Evolutionary conservation across 225 moss, liverwort and hornwort genomes (phyloP).

Genomic region (Bryoerythrophyllum caledonicum): DNA sequence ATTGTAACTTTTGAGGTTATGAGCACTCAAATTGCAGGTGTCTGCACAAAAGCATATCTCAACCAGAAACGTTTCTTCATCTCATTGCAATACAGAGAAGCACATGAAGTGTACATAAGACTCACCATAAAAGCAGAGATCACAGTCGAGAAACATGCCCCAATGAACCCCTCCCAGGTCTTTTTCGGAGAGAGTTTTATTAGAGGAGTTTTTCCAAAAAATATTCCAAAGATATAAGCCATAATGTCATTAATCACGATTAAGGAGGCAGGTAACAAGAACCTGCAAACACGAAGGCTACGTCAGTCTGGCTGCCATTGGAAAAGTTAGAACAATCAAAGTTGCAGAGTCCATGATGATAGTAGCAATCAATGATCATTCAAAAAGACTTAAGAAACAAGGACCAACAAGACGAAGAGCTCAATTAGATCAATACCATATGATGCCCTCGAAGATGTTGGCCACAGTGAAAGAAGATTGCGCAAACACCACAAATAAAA

Average conservation of each 20-base stretch:
- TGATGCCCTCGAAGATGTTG: constrained; percentile 99
- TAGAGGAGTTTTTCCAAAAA: constrained; percentile 90
- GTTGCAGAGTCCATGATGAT: background rate
- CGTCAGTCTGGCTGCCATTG: constrained; percentile 2
- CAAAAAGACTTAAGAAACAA: constrained; percentile 10
- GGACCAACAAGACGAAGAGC: constrained; percentile 6
- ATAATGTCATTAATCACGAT: constrained; percentile 99
- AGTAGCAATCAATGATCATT: background rate
- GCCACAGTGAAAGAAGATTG: constrained; percentile 99
- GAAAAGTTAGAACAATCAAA: background rate
- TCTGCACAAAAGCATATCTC: constrained; percentile 1
- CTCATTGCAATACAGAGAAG: constrained; percentile 11
- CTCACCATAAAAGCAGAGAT: constrained; percentile 86
- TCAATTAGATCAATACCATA: constrained; percentile 62
- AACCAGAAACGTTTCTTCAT: background rate
- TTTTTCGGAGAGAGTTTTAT: constrained; percentile 99
- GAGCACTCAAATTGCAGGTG: constrained; percentile 4
- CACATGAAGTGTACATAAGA: background rate
- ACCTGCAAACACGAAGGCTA: constrained; percentile 52
- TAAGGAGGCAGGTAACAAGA: constrained; percentile 89
- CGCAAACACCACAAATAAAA: constrained; percentile 97
- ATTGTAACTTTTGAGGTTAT: background rate
- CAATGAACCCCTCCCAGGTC: constrained; percentile 99
- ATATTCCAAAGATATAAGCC: constrained; percentile 96
- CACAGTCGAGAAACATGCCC: constrained; percentile 94